A percentile compares a stretch with the other conserved stretches of the same genome.
Evolutionary conservation across 176 grass and related monocot genomes (phyloP).

Genomic region (Oryza australiensis): DNA sequence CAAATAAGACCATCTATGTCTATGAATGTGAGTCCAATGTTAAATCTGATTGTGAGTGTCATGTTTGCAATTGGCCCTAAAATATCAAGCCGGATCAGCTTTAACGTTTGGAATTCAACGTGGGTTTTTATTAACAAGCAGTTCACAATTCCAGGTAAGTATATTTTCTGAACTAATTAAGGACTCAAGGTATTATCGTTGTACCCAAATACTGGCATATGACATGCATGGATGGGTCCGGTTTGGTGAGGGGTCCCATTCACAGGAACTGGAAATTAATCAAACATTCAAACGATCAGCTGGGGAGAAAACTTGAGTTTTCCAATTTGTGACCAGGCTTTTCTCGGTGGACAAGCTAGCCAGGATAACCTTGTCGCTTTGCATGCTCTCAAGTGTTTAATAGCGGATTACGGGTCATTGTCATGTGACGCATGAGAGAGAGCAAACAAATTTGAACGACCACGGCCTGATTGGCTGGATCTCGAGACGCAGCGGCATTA

Average conservation of each 20-base stretch:
- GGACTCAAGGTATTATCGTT: background rate
- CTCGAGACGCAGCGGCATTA: conserved; percentile 26
- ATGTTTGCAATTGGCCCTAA: no score
- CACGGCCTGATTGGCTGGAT: conserved; percentile 35
- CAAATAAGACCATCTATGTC: no score
- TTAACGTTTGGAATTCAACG: background rate
- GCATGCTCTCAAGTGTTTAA: background rate
- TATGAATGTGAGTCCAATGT: no score
- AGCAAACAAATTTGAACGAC: conserved; percentile 51
- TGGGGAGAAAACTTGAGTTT: conserved; percentile 9
- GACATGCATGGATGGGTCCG: background rate
- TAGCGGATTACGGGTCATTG: conserved; percentile 12
- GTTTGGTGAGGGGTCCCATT: conserved; percentile 27
- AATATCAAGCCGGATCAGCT: background rate
- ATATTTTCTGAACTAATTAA: background rate
- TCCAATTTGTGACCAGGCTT: conserved; percentile 30
- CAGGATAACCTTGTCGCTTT: conserved; percentile 21
- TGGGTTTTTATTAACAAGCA: background rate
- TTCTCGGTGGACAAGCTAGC: background rate
- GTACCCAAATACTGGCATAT: background rate
- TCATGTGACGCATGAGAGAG: conserved; percentile 39
- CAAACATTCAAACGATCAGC: no score
- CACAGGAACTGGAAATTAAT: conserved; percentile 9
- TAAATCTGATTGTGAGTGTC: no score
- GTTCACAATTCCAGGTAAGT: background rate